phyloP scores from a whole-genome alignment of 768 basidiomycete species.

The Tylopilus felleus region DNA sequence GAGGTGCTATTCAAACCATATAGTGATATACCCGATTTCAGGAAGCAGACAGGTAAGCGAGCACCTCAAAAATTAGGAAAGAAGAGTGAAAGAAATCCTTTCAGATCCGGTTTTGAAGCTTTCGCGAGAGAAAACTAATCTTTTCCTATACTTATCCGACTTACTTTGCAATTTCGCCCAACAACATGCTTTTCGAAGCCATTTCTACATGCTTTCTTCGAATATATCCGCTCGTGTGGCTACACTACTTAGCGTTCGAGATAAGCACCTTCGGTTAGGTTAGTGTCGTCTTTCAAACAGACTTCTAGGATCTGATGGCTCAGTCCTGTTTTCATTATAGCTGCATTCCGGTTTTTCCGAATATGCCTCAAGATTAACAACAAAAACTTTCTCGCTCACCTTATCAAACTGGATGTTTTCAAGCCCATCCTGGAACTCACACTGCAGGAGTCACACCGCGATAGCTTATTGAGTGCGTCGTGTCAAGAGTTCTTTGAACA shows the following conservation, averaged over 20 bases:
- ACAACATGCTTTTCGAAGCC: slow-evolving; percentile 90
- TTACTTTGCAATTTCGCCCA: slow-evolving; percentile 82
- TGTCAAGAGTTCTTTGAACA: slow-evolving; percentile 95
- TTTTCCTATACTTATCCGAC: slow-evolving; percentile 88
- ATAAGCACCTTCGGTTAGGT: slow-evolving; percentile 94
- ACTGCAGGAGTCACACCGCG: slow-evolving; percentile 75
- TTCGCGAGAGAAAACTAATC: slow-evolving; percentile 73
- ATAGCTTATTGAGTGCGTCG: slow-evolving; percentile 91
- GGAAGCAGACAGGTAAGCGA: slow-evolving; percentile 41
- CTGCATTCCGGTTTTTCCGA: slow-evolving; percentile 90
- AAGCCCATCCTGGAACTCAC: slow-evolving; percentile 82
- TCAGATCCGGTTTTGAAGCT: slow-evolving; percentile 53
- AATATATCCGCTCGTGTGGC: slow-evolving; percentile 73
- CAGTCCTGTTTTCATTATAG: slow-evolving; percentile 39
- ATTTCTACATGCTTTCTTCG: slow-evolving; percentile 84
- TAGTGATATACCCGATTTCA: slow-evolving; percentile 66
- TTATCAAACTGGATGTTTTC: slow-evolving; percentile 83
- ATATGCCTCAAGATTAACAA: slow-evolving; percentile 82
- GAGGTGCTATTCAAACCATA: slow-evolving; percentile 81
- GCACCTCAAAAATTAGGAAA: neutral
- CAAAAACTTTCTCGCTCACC: slow-evolving; percentile 63
- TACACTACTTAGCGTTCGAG: slow-evolving; percentile 71
- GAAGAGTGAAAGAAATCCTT: neutral
- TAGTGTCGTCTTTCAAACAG: slow-evolving; percentile 27
- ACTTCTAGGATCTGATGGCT: slow-evolving; percentile 13